Evolutionary conservation across 768 basidiomycete genomes (phyloP).

Genomic region (Rhodotorula babjevae): DNA sequence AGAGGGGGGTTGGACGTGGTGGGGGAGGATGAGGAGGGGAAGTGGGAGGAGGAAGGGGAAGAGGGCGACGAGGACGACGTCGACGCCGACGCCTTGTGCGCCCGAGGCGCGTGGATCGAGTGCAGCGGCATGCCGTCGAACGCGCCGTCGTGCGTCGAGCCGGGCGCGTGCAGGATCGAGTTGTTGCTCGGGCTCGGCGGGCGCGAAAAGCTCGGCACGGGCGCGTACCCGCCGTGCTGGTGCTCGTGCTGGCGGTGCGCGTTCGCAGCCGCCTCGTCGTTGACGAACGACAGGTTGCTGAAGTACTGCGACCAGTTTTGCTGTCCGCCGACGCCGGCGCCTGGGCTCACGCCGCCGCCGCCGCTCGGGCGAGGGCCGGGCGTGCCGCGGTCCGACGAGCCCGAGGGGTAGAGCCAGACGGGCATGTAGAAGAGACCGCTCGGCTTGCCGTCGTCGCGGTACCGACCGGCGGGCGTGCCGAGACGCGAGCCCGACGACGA

Average conservation of each 20-base stretch:
- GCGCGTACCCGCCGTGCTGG: constrained; percentile 18
- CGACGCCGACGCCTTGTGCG: no score
- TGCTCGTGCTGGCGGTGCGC: not conserved
- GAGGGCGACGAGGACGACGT: not conserved
- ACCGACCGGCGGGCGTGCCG: not conserved
- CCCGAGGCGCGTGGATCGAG: constrained; percentile 19
- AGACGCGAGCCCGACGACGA: not conserved
- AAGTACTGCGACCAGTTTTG: constrained; percentile 34
- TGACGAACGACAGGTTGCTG: constrained; percentile 26
- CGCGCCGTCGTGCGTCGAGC: constrained; percentile 36
- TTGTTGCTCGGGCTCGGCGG: constrained; percentile 37
- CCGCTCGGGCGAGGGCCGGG: not conserved
- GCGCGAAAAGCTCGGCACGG: constrained; percentile 35
- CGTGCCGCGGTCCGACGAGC: not conserved
- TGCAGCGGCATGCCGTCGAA: constrained; percentile 34
- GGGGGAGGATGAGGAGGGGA: constrained; percentile 10
- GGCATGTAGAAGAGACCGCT: constrained; percentile 34
- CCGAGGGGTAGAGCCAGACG: constrained; percentile 32
- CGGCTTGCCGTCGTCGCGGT: not conserved
- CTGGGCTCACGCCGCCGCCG: not conserved
- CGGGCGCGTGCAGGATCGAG: constrained; percentile 36
- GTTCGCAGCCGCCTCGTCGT: not conserved
- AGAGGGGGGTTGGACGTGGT: constrained; percentile 1
- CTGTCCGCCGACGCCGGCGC: not conserved
- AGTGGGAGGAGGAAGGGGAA: constrained; percentile 4